Base-by-base conservation (phyloP, 768 basidiomycete genomes). In the Dictyophora rubrovolvata region DNA sequence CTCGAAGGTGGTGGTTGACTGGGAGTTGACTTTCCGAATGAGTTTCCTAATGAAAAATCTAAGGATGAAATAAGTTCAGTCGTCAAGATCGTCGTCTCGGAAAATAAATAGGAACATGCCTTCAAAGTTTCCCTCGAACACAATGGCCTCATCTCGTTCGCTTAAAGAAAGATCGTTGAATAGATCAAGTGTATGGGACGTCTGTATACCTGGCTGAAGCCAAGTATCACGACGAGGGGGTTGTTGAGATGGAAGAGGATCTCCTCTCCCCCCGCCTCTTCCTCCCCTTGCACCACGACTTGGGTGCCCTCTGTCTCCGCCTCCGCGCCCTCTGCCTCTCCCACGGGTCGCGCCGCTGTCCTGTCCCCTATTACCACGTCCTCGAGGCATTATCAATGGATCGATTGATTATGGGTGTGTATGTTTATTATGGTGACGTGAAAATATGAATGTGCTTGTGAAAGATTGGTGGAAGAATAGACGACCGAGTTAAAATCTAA, bases 121-220 rank as follows among this genome's bases (percentile, higher is more conserved):
- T 51, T 53, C 10, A 37, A 51, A 59, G 47, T 52, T 21, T 17
- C 57, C 57, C 18, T 52, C 49, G 28, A 59, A 59, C 17, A 59
- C 57, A 8, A 59, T 16, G 1, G 55, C 57, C 14, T 34, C 35
- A 20, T 18, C 49, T 14, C 5, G 50, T 17, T 21, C 22, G n/a
- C 28, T 36, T 14, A 36, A 5, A 5, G 42, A 42, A 42, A 42
- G 42, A 42, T 42, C n/a, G 42, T 42, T 42, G 42, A 42, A 42
- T 12, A 42, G 42, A n/a, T 42, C 42, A 42, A 42, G 42, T 4
- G 42, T 42, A 42, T 42, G n/a, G 42, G 42, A 42, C n/a, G 42
- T 42, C 42, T 42, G 42, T 42, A 42, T 42, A 2, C 42, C n/a
- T 42, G 42, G 42, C 10, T 42, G 4, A 2, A 42, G 28, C 28